Evolutionary conservation across 2,329 filamentous ascomycete genomes (phyloP).

Genomic region (Pyrenochaeta sp.): DNA sequence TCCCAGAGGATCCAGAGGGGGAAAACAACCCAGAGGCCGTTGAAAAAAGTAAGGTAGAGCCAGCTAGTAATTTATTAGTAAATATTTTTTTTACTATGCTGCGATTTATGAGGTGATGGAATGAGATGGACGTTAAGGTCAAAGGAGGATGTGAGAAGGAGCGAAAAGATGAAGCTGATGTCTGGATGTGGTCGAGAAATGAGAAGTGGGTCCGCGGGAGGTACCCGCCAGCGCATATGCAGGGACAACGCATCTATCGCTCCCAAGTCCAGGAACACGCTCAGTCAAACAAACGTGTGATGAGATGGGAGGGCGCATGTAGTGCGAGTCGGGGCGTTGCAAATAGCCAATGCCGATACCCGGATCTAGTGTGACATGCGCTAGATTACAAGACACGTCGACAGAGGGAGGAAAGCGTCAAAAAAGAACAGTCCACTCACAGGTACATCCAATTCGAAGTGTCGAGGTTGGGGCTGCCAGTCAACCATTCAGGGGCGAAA

Average conservation of each 20-base stretch:
- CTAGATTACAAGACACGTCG: not conserved
- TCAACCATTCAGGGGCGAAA: constrained; percentile 71
- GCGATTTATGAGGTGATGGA: not conserved
- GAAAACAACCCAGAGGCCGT: constrained; percentile 68
- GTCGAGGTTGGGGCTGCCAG: constrained; percentile 64
- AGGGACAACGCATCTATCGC: constrained; percentile 22
- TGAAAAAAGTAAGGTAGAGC: constrained; percentile 72
- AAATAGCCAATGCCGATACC: not conserved
- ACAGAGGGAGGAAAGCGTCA: not conserved
- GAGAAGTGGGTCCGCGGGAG: constrained; percentile 25
- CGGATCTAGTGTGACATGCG: not conserved
- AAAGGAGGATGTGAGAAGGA: not conserved
- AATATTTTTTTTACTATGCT: not conserved
- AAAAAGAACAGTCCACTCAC: constrained; percentile 39
- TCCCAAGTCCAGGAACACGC: constrained; percentile 4
- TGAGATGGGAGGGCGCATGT: not conserved
- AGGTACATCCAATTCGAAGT: constrained; percentile 68
- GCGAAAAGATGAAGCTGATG: not conserved
- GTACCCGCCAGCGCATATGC: constrained; percentile 22
- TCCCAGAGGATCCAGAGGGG: constrained; percentile 66
- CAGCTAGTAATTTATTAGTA: constrained; percentile 49
- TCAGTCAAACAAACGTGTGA: not conserved
- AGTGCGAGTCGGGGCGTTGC: not conserved
- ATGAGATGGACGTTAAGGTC: not conserved
- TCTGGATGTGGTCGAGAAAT: constrained; percentile 6